Percentiles rank a stretch among this genome's conserved stretches.
phyloP scores from a whole-genome alignment of 2,329 filamentous ascomycete genomes.

The Penicillium expansum region DNA sequence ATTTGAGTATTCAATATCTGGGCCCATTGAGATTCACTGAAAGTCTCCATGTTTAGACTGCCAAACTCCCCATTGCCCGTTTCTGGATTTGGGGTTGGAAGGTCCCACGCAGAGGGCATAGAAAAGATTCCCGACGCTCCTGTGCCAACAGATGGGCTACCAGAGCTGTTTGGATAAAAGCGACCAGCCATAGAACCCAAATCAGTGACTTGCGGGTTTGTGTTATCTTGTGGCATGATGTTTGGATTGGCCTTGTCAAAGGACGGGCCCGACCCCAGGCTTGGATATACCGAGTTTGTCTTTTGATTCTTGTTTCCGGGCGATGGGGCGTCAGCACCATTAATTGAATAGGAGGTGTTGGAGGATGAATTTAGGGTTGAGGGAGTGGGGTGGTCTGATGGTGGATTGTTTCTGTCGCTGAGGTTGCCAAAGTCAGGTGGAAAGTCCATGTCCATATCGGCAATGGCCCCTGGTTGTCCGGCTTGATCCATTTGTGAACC shows the following conservation, averaged over 20 bases:
- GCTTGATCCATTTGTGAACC: conserved; percentile 1
- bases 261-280: conserved; percentile 12
- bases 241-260: conserved; percentile 17
- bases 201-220: conserved; percentile 18
- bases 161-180: conserved; percentile 16
- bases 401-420: conserved; percentile 31
- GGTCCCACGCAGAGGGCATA: conserved; percentile 33
- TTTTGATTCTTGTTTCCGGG: conserved; percentile 26
- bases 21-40: conserved; percentile 38
- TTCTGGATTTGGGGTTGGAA: conserved; percentile 15
- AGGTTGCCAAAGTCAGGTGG: conserved; percentile 29
- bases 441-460: conserved; percentile 34
- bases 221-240: conserved; percentile 12
- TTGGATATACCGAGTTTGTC: conserved; percentile 6
- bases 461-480: background rate
- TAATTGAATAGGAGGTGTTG: conserved; percentile 36
- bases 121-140: conserved; percentile 26
- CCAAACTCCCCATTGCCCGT: conserved; percentile 20
- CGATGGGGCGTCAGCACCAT: conserved; percentile 28
- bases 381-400: conserved; percentile 37
- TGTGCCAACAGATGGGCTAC: conserved; percentile 16
- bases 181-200: conserved; percentile 16
- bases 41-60: conserved; percentile 23
- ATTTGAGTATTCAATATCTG: conserved; percentile 31
- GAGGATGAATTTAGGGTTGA: conserved; percentile 39